Conservation (phyloP, 2,329 filamentous ascomycete genomes). For the Sphaerostilbella broomeana region DNA sequence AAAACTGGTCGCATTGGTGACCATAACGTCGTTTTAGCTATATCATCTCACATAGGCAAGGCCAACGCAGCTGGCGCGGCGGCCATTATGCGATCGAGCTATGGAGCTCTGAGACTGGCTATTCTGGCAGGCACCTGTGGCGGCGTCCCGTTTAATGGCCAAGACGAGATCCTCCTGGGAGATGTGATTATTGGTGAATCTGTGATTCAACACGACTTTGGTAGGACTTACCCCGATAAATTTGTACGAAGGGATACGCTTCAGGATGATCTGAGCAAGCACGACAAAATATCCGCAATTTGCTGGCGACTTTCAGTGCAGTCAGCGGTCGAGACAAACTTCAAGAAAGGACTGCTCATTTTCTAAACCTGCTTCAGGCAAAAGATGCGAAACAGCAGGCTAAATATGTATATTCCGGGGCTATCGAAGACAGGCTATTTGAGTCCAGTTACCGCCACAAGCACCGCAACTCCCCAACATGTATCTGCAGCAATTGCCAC, state of each 20-base stretch:
- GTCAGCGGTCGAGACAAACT: conserved; percentile 6
- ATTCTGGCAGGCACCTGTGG: conserved; percentile 29
- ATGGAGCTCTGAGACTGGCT: conserved; percentile 24
- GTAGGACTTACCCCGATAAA: conserved; percentile 17
- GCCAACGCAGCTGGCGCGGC: conserved; percentile 20
- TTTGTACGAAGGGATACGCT: conserved; percentile 22
- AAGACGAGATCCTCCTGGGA: conserved; percentile 22
- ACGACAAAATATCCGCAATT: conserved; percentile 21
- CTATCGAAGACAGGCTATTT: conserved; percentile 24
- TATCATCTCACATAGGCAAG: conserved; percentile 24
- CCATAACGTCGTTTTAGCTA: conserved; percentile 24
- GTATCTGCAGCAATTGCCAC: conserved; percentile 8
- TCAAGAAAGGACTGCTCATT: conserved; percentile 3
- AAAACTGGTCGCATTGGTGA: conserved; percentile 23
- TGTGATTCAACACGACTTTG: conserved; percentile 25
- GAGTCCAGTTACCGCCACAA: conserved; percentile 25
- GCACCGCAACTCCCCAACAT: conserved; percentile 18
- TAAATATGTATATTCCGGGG: conserved; percentile 22
- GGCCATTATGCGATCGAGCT: conserved; percentile 27
- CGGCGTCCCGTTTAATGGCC: conserved; percentile 20
- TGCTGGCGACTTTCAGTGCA: conserved; percentile 20
- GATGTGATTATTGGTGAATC: conserved; percentile 26
- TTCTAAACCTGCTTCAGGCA: conserved; percentile 12
- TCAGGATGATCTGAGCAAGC: conserved; percentile 20
- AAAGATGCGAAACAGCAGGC: conserved; percentile 1